Percentiles rank a stretch among this genome's conserved stretches.
These are phyloP conservation scores for sorghum (Sorghum bicolor) DNA, from an alignment of 176 grass and related monocot genomes.

Conservation along the genomic window Sorghum_bicolor_NCBIv3 NC_012879.2:54454501-54455000, in stretches of 20 bases:
- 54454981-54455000: constrained; percentile 2
- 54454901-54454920: constrained; percentile 43
- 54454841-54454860: neutral
- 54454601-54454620: neutral
- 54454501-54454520: neutral
- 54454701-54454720: neutral
- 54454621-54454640: constrained; percentile 11
- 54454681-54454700: neutral
- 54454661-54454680: constrained; percentile 2
- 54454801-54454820: neutral
- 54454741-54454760: neutral
- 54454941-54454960: constrained; percentile 4
- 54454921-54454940: constrained; percentile 24
- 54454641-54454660: constrained; percentile 17
- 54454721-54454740: neutral
- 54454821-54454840: neutral
- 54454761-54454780: neutral
- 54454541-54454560: neutral
- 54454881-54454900: constrained; percentile 51
- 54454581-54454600: neutral
- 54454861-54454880: neutral
- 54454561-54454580: neutral
- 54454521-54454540: neutral
- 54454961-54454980: constrained; percentile 16
- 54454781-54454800: constrained; percentile 1